A percentile compares a stretch with the other conserved stretches of the same genome.
These are phyloP conservation scores for Geranium rotundifolium DNA, from an alignment of 345 rosid genomes.

Conservation along the genomic window DNA sequence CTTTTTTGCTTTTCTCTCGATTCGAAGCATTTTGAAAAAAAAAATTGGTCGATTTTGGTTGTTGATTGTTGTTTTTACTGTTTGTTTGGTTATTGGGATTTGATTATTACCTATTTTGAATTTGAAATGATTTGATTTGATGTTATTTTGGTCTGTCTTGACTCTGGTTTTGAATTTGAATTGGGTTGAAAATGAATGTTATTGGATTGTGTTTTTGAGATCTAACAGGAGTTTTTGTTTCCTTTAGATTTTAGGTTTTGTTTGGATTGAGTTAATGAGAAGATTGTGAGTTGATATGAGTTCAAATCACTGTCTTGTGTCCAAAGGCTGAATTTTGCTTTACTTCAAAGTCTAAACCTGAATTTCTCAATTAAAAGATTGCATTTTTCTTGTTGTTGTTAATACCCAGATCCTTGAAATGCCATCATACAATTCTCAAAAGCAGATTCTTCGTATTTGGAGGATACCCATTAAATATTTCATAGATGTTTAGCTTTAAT, in stretches of 20 bases:
- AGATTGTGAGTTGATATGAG: not conserved
- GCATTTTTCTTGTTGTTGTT: too few relatives aligned
- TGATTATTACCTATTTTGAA: too few relatives aligned
- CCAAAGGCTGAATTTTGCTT: not conserved
- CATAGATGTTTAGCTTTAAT: not conserved
- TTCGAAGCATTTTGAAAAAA: not conserved
- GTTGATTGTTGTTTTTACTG: too few relatives aligned
- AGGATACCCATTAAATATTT: not conserved
- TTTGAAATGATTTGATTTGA: too few relatives aligned
- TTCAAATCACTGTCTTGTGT: not conserved
- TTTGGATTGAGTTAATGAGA: not conserved
- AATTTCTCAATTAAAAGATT: too few relatives aligned
- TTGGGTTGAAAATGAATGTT: not conserved
- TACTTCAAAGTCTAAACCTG: too few relatives aligned
- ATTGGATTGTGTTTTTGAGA: not conserved
- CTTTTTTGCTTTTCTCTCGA: not conserved
- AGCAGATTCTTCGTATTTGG: not conserved
- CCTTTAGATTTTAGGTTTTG: not conserved
- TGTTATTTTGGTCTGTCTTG: too few relatives aligned
- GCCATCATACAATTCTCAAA: not conserved
- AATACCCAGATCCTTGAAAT: too few relatives aligned
- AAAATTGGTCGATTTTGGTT: too few relatives aligned
- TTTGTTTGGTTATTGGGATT: too few relatives aligned
- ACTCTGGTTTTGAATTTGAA: too few relatives aligned
- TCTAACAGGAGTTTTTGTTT: too few relatives aligned